A percentile compares a stretch with the other conserved stretches of the same genome.
phyloP scores from a whole-genome alignment of 352 stramenopile species.

The Phytophthora quininea region DNA sequence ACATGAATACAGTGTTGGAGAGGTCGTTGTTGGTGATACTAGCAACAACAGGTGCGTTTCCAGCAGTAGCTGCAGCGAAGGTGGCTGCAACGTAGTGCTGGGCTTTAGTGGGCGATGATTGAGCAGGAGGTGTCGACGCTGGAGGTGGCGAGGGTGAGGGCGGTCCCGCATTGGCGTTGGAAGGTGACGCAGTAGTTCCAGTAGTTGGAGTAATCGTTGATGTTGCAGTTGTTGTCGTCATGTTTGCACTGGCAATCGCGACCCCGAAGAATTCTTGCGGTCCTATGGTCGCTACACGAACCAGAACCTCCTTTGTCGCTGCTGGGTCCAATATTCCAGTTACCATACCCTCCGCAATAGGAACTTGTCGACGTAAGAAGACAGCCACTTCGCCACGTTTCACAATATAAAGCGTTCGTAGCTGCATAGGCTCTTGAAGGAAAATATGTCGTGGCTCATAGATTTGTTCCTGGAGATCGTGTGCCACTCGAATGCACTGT shows the following conservation, averaged over 20 bases:
- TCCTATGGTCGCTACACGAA: slow-evolving; percentile 76
- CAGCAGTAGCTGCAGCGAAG: slow-evolving; percentile 25
- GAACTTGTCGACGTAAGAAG: slow-evolving; percentile 45
- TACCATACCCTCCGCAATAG: slow-evolving; percentile 12
- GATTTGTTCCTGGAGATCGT: slow-evolving; percentile 61
- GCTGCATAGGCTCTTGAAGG: slow-evolving; percentile 51
- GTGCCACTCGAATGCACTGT: slow-evolving; percentile 75
- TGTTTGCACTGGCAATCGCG: slow-evolving; percentile 46
- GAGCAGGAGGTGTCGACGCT: slow-evolving; percentile 8
- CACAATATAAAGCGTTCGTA: slow-evolving; percentile 70
- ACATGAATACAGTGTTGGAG: slow-evolving; percentile 61
- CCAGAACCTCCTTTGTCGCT: slow-evolving; percentile 43
- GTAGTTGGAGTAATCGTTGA: slow-evolving; percentile 12
- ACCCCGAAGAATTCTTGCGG: slow-evolving; percentile 72
- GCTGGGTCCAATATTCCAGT: slow-evolving; percentile 9
- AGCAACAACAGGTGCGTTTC: not conserved
- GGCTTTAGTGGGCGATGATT: slow-evolving; percentile 10
- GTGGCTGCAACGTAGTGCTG: slow-evolving; percentile 32
- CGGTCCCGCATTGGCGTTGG: not conserved
- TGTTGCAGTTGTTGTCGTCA: slow-evolving; percentile 8
- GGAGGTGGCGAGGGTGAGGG: slow-evolving; percentile 4
- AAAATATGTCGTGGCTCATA: slow-evolving; percentile 74
- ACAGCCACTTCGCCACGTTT: slow-evolving; percentile 73
- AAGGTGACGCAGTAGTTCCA: not conserved
- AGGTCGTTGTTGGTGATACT: slow-evolving; percentile 29